phyloP scores from a whole-genome alignment of 768 basidiomycete species.

The Podaxis mareebaensis region DNA sequence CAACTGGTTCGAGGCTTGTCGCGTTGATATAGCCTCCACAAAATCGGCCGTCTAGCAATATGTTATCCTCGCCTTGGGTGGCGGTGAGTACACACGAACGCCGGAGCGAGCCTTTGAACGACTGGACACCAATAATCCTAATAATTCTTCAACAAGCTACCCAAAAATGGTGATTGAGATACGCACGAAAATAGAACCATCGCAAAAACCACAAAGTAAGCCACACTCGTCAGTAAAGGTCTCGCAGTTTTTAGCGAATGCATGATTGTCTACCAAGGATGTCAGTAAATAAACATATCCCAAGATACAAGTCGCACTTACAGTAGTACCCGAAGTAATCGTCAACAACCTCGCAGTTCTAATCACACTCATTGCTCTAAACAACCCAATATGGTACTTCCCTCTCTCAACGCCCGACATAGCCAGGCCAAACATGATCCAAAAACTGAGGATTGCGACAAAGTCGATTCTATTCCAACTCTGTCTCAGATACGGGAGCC shows the following conservation, averaged over 20 bases:
- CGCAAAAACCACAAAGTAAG: conserved; percentile 90
- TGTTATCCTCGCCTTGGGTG: conserved; percentile 51
- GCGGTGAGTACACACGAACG: conserved; percentile 61
- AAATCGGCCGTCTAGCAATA: conserved; percentile 48
- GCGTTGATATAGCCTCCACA: conserved; percentile 86
- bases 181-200: conserved; percentile 85
- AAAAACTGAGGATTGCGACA: conserved; percentile 83
- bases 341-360: conserved; percentile 80
- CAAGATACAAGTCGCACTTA: conserved; percentile 36
- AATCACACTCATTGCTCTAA: conserved; percentile 86
- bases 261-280: conserved; percentile 65
- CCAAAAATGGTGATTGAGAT: neutral
- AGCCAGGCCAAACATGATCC: conserved; percentile 79
- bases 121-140: conserved; percentile 92
- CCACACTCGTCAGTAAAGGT: conserved; percentile 86
- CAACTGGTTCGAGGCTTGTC: conserved; percentile 46
- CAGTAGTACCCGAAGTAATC: conserved; percentile 90
- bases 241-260: conserved; percentile 88
- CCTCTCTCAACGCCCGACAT: conserved; percentile 68
- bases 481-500: conserved; percentile 88
- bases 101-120: conserved; percentile 84
- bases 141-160: neutral
- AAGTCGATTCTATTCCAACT: conserved; percentile 92
- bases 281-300: conserved; percentile 8
- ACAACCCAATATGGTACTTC: conserved; percentile 75